A percentile compares a stretch with the other conserved stretches of the same genome.
Evolutionary conservation across 345 rosid genomes (phyloP).

Genomic region (Odontarrhena argentea): DNA sequence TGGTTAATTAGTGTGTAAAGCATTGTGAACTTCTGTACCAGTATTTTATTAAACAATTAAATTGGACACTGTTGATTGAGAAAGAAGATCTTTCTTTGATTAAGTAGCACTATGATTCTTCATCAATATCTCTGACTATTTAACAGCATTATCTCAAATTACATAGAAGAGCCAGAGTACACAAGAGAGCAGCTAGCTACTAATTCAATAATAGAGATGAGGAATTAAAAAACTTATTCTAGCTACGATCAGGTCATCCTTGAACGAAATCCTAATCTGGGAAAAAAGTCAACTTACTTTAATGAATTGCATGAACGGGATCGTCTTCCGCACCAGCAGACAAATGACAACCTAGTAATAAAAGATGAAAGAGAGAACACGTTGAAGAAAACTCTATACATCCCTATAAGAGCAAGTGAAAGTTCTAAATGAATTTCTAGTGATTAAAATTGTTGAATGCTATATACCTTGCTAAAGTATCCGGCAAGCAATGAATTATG

Average conservation of each 20-base stretch:
- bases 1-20: slow-evolving; percentile 18
- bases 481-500: slow-evolving; percentile 78
- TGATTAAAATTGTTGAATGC: slow-evolving; percentile 23
- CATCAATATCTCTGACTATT: slow-evolving; percentile 13
- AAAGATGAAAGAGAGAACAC: slow-evolving; percentile 6
- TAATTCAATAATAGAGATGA: slow-evolving; percentile 12
- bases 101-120: slow-evolving; percentile 5
- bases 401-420: slow-evolving; percentile 11
- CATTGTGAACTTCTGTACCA: slow-evolving; percentile 5
- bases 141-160: slow-evolving; percentile 13
- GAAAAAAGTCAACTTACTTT: slow-evolving; percentile 55
- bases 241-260: slow-evolving; percentile 24
- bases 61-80: slow-evolving; percentile 20
- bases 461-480: slow-evolving; percentile 88
- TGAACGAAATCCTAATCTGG: not conserved
- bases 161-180: slow-evolving; percentile 21
- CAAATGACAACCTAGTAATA: slow-evolving; percentile 77
- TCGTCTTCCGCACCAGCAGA: slow-evolving; percentile 79
- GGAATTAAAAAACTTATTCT: not conserved
- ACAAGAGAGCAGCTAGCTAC: slow-evolving; percentile 27
- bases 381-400: not conserved
- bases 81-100: slow-evolving; percentile 21
- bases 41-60: slow-evolving; percentile 1
- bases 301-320: slow-evolving; percentile 71
- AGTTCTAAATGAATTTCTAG: slow-evolving; percentile 19